Conservation (phyloP, 495 filamentous ascomycete species). For the Podospora bellae-mahoneyi region DNA sequence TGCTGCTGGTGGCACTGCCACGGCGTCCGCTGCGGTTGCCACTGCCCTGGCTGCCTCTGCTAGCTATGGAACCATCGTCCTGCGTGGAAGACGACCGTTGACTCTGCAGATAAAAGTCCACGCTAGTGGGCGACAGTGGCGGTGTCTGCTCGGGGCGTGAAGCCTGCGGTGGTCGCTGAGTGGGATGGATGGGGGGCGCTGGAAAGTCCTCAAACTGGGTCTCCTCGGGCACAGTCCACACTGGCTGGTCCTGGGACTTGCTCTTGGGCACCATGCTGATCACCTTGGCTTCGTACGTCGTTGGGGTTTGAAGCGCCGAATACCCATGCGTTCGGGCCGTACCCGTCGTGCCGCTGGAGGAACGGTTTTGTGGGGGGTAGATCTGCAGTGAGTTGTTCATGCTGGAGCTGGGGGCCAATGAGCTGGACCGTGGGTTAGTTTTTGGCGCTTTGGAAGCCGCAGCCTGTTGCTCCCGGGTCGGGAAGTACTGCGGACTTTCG, state of each 20-base stretch:
- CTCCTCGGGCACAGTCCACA: slow-evolving; percentile 15
- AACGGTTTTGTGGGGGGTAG: slow-evolving; percentile 9
- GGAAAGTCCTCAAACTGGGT: slow-evolving; percentile 35
- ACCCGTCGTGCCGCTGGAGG: slow-evolving; percentile 20
- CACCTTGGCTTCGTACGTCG: slow-evolving; percentile 9
- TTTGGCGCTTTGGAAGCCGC: slow-evolving; percentile 14
- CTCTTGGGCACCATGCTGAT: slow-evolving; percentile 18
- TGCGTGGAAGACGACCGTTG: slow-evolving; percentile 16
- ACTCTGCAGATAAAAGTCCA: slow-evolving; percentile 43
- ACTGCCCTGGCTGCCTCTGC: slow-evolving; percentile 23
- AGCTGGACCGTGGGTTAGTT: slow-evolving; percentile 19
- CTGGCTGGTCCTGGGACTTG: slow-evolving; percentile 12
- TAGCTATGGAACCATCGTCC: slow-evolving; percentile 27
- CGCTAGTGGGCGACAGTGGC: slow-evolving; percentile 46
- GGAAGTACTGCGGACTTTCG: slow-evolving; percentile 23
- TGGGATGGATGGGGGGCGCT: slow-evolving; percentile 21
- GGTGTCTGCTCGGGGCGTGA: slow-evolving; percentile 41
- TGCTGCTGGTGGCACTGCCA: slow-evolving; percentile 26
- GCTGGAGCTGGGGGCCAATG: slow-evolving; percentile 18
- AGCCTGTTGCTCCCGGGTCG: slow-evolving; percentile 3
- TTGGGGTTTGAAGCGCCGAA: neutral
- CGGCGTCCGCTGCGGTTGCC: slow-evolving; percentile 17
- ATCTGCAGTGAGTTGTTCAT: slow-evolving; percentile 5
- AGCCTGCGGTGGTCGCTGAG: slow-evolving; percentile 9
- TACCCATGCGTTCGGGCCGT: slow-evolving; percentile 13